phyloP scores from a whole-genome alignment of 2,329 filamentous ascomycete species.

The Penicillium sp. region DNA sequence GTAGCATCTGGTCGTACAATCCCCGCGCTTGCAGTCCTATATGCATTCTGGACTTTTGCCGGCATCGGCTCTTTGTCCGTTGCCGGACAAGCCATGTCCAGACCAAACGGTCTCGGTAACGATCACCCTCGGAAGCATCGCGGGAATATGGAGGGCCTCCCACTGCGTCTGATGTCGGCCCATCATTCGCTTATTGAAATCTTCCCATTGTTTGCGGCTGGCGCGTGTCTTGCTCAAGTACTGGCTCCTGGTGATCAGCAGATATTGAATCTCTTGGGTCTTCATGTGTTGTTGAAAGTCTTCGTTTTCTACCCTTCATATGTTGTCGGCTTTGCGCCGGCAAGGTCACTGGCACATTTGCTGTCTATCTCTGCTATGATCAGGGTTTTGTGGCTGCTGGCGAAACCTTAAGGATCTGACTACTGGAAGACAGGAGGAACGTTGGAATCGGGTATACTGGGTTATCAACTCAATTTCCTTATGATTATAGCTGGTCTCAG shows the following conservation, averaged over 20 bases:
- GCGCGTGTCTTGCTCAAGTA: not conserved
- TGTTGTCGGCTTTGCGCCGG: not conserved
- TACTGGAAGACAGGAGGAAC: not conserved
- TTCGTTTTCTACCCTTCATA: not conserved
- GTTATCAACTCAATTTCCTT: not conserved
- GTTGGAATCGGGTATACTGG: not conserved
- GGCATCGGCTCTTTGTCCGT: not conserved
- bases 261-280: not conserved
- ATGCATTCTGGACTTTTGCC: not conserved
- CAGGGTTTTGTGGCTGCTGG: not conserved
- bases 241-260: not conserved
- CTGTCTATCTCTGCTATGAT: not conserved
- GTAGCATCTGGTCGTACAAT: not conserved
- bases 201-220: not conserved
- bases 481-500: not conserved
- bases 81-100: not conserved
- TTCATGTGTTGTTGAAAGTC: not conserved
- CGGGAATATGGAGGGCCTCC: not conserved
- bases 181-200: not conserved
- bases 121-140: not conserved
- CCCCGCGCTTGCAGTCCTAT: not conserved
- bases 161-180: not conserved
- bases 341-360: not conserved
- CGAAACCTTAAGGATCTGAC: not conserved
- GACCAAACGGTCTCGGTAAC: not conserved